Percentiles rank a stretch among this genome's conserved stretches.
Conservation (phyloP, 164 flowering plant species). For the Liquidambar formosana region DNA sequence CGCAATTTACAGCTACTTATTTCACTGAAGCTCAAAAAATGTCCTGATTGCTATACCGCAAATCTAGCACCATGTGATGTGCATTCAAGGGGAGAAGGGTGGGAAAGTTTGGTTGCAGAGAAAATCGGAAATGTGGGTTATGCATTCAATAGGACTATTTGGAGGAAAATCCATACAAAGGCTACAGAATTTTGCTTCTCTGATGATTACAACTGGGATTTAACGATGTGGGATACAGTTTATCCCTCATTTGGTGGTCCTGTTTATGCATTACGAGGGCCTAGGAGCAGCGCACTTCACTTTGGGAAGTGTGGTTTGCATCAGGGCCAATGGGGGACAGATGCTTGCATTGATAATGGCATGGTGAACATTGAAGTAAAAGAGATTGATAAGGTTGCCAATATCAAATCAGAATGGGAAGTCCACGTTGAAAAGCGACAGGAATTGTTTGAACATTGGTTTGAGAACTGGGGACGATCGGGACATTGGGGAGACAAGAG, state of each 20-base stretch:
- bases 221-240: constrained; percentile 94
- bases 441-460: too few relatives aligned
- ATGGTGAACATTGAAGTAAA: constrained; percentile 45
- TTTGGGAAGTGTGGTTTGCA: constrained; percentile 97
- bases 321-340: constrained; percentile 70
- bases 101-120: constrained; percentile 68
- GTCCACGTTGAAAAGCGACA: too few relatives aligned
- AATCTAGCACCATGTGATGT: constrained; percentile 91
- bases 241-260: constrained; percentile 88
- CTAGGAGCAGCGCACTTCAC: constrained; percentile 90
- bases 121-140: constrained; percentile 94
- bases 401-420: constrained; percentile 65
- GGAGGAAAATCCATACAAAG: constrained; percentile 80
- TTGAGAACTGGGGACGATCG: too few relatives aligned
- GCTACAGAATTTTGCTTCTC: constrained; percentile 75
- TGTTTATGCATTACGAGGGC: constrained; percentile 80
- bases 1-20: constrained; percentile 65
- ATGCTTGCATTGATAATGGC: constrained; percentile 72
- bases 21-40: constrained; percentile 58
- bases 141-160: constrained; percentile 78
- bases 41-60: constrained; percentile 82
- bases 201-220: constrained; percentile 96
- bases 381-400: constrained; percentile 59
- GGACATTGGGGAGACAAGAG: constrained; percentile 97
- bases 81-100: constrained; percentile 74